Base-by-base conservation (phyloP, 2,329 filamentous ascomycete genomes). In the Ascocoryne sarcoides region DNA sequence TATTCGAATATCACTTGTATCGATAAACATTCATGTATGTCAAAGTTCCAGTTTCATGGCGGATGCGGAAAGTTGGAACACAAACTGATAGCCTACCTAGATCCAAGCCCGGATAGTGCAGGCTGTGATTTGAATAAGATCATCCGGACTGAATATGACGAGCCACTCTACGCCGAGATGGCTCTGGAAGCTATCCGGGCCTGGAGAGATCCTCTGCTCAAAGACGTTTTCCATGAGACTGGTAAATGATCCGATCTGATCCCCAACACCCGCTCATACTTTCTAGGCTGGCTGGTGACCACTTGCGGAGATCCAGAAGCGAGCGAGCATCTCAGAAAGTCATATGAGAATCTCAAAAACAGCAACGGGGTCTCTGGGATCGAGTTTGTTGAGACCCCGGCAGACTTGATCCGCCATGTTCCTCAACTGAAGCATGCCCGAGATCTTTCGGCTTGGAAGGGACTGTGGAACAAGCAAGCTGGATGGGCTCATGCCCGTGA, bases 1-100 rank as follows among this genome's bases (percentile, higher is more conserved):
- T 73, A 70, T 50, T 55, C 10, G 3, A 59, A 66, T 43, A 59
- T 71, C n/a, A 70, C 62, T 5, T 60, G 72, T 14, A 60, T 73
- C 35, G 69, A 73, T 47, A 64, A 62, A 46, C 67, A 71, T 46
- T 58, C 64, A 23, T 61, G 10, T 67, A 65, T 38, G 48, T 57
- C 2, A 43, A 54, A n/a, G n/a, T n/a, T n/a, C n/a, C n/a, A n/a
- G n/a, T n/a, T 10, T 14, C 10, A 17, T 20, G 10, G n/a, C n/a
- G n/a, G n/a, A n/a, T n/a, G n/a, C n/a, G n/a, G n/a, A n/a, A n/a
- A n/a, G n/a, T n/a, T n/a, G n/a, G n/a, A n/a, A n/a, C n/a, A n/a
- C n/a, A n/a, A n/a, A n/a, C n/a, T n/a, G n/a, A n/a, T n/a, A n/a
- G n/a, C n/a, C 3, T 21, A 9, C 10, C 12, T 19, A 37, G 40